Evolutionary conservation across 164 flowering plant species (phyloP).

Genomic region (Vitis cinerea): DNA sequence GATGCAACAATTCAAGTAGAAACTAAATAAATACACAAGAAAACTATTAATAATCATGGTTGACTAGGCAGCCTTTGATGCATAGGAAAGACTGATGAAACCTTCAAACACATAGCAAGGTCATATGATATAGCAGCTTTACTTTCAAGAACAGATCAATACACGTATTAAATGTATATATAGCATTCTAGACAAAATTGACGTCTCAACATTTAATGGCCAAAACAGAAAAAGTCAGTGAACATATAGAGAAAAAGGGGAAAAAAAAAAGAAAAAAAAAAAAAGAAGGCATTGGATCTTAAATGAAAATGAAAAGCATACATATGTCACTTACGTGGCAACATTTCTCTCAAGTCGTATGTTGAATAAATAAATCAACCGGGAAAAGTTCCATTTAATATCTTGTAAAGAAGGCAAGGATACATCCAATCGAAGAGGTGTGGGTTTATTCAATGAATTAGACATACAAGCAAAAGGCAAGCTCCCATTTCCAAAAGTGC

Average conservation of each 20-base stretch:
- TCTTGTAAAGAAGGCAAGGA: conserved; percentile 76
- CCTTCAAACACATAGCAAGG: not conserved
- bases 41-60: not conserved
- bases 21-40: not conserved
- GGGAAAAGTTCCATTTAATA: conserved; percentile 63
- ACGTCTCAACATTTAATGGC: too few species aligned
- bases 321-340: conserved; percentile 59
- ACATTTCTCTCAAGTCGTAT: conserved; percentile 83
- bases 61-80: not conserved
- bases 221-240: too few species aligned
- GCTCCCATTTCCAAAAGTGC: conserved; percentile 30
- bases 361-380: conserved; percentile 78
- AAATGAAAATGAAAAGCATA: conserved; percentile 15
- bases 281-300: too few species aligned
- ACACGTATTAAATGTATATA: too few species aligned
- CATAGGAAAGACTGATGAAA: not conserved
- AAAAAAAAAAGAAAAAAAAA: too few species aligned
- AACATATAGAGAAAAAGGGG: too few species aligned
- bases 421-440: conserved; percentile 80
- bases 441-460: conserved; percentile 71
- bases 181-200: too few species aligned
- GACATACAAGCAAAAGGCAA: conserved; percentile 77
- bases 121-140: not conserved
- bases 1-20: not conserved
- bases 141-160: not conserved